Conservation (phyloP, 768 basidiomycete genomes). For the Botryobasidium botryosum region DNA sequence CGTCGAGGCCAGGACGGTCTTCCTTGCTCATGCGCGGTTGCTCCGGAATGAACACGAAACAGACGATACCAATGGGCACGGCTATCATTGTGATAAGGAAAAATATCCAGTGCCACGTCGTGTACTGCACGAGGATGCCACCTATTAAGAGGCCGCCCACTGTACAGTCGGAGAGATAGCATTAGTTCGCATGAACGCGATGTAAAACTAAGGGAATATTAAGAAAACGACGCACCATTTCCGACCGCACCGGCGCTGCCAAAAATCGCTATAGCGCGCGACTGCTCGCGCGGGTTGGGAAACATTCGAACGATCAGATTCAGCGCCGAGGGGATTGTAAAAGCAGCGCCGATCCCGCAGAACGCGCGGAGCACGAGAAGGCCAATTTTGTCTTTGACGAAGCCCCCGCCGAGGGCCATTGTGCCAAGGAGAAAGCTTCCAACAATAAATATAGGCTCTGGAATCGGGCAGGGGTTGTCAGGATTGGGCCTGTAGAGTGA, state of each 20-base stretch:
- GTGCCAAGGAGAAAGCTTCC: constrained; percentile 28
- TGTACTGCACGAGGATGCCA: constrained; percentile 26
- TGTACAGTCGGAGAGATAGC: no score
- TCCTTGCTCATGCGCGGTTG: constrained; percentile 9
- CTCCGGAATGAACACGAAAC: constrained; percentile 25
- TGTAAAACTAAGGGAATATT: no score
- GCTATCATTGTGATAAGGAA: constrained; percentile 29
- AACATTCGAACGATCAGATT: constrained; percentile 34
- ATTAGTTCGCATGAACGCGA: no score
- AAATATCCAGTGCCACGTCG: constrained; percentile 35
- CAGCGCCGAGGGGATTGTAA: constrained; percentile 36
- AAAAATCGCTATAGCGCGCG: constrained; percentile 31
- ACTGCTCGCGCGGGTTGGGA: constrained; percentile 30
- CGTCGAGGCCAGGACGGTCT: constrained; percentile 19
- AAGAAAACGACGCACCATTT: constrained; percentile 27
- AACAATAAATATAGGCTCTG: constrained; percentile 24
- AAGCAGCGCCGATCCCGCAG: constrained; percentile 26
- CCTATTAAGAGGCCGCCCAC: constrained; percentile 30
- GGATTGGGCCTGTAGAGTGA: background rate
- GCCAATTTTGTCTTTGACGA: constrained; percentile 28
- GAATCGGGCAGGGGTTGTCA: background rate
- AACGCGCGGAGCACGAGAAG: constrained; percentile 37
- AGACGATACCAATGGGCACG: constrained; percentile 19
- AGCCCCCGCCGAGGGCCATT: constrained; percentile 31
- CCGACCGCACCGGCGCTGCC: constrained; percentile 31